A percentile compares a stretch with the other conserved stretches of the same genome.
Evolutionary conservation across 73 alveolate genomes (phyloP).

Genomic region (Durusdinium trenchii): DNA sequence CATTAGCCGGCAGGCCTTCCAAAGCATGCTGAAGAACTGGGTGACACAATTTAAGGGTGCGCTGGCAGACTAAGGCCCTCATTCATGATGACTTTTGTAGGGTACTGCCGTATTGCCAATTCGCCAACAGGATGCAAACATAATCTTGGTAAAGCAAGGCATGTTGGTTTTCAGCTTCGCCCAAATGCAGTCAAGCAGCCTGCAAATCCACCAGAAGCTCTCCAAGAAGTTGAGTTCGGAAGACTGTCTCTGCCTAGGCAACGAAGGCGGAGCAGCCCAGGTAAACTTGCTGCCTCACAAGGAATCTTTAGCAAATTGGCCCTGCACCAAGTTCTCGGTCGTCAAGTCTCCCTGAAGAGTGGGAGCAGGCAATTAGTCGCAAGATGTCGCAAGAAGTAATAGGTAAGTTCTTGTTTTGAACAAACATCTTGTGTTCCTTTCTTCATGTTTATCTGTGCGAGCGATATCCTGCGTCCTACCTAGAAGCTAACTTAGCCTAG

Average conservation of each 20-base stretch:
- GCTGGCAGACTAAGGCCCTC: neutral
- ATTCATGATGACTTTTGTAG: too few relatives aligned
- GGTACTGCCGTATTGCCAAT: too few relatives aligned
- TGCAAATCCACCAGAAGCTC: constrained; percentile 82
- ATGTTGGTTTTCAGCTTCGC: neutral
- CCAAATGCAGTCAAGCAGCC: neutral
- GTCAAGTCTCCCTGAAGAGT: constrained; percentile 60
- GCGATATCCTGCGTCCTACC: too few relatives aligned
- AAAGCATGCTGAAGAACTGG: too few relatives aligned
- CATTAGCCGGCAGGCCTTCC: constrained; percentile 84
- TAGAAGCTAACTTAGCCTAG: too few relatives aligned
- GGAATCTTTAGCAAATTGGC: neutral
- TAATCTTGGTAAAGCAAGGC: neutral
- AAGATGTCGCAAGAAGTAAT: too few relatives aligned
- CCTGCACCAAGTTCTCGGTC: constrained; percentile 64
- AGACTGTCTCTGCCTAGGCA: constrained; percentile 75
- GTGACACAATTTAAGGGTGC: neutral
- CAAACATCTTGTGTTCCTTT: too few relatives aligned
- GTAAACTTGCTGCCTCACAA: neutral
- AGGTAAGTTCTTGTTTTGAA: neutral
- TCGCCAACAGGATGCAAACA: neutral
- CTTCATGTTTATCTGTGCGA: neutral
- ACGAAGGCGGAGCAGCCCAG: neutral
- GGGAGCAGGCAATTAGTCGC: neutral
- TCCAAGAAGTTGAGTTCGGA: constrained; percentile 81